Evolutionary conservation across 2,329 filamentous ascomycete species (phyloP).

Genomic region (Nothophoma quercina): DNA sequence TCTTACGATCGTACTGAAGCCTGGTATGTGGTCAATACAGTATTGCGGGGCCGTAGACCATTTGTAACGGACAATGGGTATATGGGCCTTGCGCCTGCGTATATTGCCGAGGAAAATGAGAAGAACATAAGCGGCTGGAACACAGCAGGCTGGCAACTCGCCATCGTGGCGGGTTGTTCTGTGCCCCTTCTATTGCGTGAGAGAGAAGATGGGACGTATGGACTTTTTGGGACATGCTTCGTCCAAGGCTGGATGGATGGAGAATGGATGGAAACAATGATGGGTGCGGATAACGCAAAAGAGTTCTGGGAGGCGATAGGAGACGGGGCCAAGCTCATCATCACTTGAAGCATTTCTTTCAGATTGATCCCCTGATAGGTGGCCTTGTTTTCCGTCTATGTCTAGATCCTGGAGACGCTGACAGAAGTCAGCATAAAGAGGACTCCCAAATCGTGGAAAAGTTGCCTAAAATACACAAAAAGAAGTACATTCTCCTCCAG

Average conservation of each 20-base stretch:
- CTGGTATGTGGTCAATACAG: neutral
- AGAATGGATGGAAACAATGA: neutral
- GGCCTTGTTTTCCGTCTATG: too few species aligned
- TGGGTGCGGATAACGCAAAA: neutral
- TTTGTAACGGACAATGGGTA: neutral
- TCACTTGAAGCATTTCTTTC: too few species aligned
- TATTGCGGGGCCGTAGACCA: neutral
- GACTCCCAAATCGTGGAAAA: too few species aligned
- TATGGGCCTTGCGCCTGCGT: neutral
- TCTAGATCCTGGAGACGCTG: too few species aligned
- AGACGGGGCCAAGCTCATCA: neutral
- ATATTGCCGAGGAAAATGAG: neutral
- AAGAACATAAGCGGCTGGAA: neutral
- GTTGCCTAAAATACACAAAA: too few species aligned
- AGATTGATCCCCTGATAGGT: too few species aligned
- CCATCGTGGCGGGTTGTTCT: neutral
- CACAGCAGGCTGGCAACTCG: neutral
- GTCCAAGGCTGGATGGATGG: constrained; percentile 14
- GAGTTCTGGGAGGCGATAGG: neutral
- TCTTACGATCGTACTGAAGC: neutral
- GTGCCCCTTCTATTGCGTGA: neutral
- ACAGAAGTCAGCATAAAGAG: too few species aligned
- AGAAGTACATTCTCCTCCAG: too few species aligned
- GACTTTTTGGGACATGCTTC: constrained; percentile 3
- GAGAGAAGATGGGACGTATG: neutral